Evolutionary conservation across 257 asterid genomes (phyloP).

Genomic region (Rhazya stricta): DNA sequence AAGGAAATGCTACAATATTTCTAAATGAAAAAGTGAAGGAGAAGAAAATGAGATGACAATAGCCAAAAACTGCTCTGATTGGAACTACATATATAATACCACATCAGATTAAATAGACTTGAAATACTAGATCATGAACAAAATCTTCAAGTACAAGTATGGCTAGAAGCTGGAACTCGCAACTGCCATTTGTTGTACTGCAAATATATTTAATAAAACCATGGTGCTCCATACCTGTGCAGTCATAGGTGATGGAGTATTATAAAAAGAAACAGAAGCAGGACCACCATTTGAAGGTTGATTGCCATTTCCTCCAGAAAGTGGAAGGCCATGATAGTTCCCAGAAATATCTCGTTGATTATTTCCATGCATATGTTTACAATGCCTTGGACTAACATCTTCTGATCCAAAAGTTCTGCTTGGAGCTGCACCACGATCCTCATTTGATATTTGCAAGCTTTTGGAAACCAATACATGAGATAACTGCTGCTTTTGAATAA

Average conservation of each 20-base stretch:
- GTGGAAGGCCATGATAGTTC: slow-evolving; percentile 47
- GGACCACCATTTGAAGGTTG: slow-evolving; percentile 55
- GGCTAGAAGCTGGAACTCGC: neutral
- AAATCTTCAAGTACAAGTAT: neutral
- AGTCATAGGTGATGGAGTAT: slow-evolving; percentile 88
- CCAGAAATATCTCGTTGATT: slow-evolving; percentile 66
- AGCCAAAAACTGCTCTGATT: neutral
- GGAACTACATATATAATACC: neutral
- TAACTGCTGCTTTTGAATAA: slow-evolving; percentile 62
- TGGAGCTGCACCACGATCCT: slow-evolving; percentile 44
- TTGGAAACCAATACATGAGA: slow-evolving; percentile 47
- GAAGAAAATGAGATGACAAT: too few species aligned
- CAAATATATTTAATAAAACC: neutral
- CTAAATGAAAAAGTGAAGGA: neutral
- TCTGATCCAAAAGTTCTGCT: slow-evolving; percentile 44
- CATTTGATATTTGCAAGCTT: slow-evolving; percentile 41
- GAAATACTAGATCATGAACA: neutral
- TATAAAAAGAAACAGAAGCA: slow-evolving; percentile 55
- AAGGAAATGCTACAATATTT: neutral
- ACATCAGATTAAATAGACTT: neutral
- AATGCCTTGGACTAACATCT: slow-evolving; percentile 72
- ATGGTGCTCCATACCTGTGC: slow-evolving; percentile 48
- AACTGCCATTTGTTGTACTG: neutral
- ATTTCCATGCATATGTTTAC: slow-evolving; percentile 46
- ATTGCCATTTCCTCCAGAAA: slow-evolving; percentile 30